phyloP scores from a whole-genome alignment of 2,329 filamentous ascomycete genomes.

The Aureobasidium melanogenum region DNA sequence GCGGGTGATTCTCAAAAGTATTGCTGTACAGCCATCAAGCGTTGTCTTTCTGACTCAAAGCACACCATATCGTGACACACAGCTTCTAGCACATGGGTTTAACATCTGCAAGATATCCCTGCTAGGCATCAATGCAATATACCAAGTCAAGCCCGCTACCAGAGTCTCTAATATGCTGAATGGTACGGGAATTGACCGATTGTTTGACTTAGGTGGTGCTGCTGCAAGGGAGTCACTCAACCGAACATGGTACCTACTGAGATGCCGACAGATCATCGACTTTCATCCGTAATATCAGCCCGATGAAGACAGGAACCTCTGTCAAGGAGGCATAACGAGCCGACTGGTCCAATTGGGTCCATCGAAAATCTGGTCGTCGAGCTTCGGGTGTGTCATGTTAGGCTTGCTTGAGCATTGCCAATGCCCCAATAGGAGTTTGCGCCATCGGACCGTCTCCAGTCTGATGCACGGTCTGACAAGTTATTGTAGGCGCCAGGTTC shows the following conservation, averaged over 20 bases:
- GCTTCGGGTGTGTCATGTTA: neutral
- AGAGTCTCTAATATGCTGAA: neutral
- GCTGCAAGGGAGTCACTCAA: too few species aligned
- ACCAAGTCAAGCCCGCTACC: neutral
- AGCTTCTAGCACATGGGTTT: neutral
- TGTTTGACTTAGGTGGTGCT: too few species aligned
- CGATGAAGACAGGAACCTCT: too few species aligned
- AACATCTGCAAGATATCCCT: neutral
- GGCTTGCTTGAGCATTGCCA: neutral
- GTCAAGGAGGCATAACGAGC: too few species aligned
- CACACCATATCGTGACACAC: neutral
- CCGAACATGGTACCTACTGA: neutral
- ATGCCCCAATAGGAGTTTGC: neutral
- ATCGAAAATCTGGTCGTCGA: too few species aligned
- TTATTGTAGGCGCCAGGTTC: neutral
- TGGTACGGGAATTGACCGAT: too few species aligned
- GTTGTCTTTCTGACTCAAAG: neutral
- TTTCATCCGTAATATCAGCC: too few species aligned
- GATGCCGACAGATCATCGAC: neutral
- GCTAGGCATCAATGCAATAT: neutral
- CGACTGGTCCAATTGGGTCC: too few species aligned
- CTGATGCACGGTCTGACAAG: neutral
- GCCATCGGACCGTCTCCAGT: neutral
- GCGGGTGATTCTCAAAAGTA: too few species aligned
- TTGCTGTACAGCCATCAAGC: neutral